phyloP scores from a whole-genome alignment of 352 stramenopile genomes.

The Saprolegnia diclina region DNA sequence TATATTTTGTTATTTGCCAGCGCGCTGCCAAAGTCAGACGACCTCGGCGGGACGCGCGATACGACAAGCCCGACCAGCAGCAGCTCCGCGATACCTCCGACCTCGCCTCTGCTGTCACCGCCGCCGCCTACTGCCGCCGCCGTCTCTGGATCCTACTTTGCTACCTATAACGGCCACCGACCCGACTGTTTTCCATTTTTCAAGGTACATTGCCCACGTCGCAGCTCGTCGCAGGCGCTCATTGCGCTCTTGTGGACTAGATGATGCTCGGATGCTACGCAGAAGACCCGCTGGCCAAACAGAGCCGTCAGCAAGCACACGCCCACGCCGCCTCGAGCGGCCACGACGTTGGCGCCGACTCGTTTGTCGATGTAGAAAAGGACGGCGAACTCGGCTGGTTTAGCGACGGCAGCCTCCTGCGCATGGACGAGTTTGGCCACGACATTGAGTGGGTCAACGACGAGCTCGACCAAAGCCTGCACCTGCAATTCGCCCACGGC shows the following conservation, averaged over 20 bases:
- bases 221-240: background rate
- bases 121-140: no score
- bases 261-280: slow-evolving; percentile 28
- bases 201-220: background rate
- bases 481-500: slow-evolving; percentile 43
- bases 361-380: slow-evolving; percentile 14
- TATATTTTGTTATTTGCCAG: slow-evolving; percentile 19
- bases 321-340: slow-evolving; percentile 1
- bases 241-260: background rate
- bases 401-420: slow-evolving; percentile 70
- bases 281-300: slow-evolving; percentile 28
- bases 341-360: slow-evolving; percentile 15
- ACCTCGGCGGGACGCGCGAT: no score
- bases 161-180: no score
- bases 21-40: slow-evolving; percentile 9
- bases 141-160: no score
- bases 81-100: no score
- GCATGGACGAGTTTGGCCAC: slow-evolving; percentile 64
- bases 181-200: background rate
- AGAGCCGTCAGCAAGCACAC: slow-evolving; percentile 21
- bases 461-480: slow-evolving; percentile 53
- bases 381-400: slow-evolving; percentile 43
- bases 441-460: slow-evolving; percentile 83
- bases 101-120: no score
- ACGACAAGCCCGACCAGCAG: no score